Conservation (phyloP, 2,329 filamentous ascomycete genomes). For the Fusarium sp. region DNA sequence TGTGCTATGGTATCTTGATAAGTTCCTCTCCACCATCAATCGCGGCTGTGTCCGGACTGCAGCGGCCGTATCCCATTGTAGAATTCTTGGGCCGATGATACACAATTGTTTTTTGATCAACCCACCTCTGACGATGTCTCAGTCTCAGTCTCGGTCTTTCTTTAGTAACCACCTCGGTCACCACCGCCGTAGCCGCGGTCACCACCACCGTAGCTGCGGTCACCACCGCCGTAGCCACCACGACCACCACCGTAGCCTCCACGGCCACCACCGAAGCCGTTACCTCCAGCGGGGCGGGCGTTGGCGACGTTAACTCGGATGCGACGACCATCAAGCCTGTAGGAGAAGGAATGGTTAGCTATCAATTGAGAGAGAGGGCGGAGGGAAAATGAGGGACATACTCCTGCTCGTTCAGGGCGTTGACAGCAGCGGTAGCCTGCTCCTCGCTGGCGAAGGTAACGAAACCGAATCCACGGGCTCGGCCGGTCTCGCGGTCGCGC, state of each 20-base stretch:
- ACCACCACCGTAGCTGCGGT: not conserved
- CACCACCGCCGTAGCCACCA: not conserved
- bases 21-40: constrained; percentile 4
- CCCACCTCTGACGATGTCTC: not conserved
- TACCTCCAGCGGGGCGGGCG: not conserved
- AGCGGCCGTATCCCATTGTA: constrained; percentile 3
- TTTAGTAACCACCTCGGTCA: constrained; percentile 3
- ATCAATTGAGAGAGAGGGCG: not conserved
- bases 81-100: not conserved
- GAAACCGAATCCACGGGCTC: constrained; percentile 8
- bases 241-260: constrained; percentile 2
- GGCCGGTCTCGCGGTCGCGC: constrained; percentile 5
- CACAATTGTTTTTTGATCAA: not conserved
- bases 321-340: constrained; percentile 1
- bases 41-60: not conserved
- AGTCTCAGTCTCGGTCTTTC: not conserved
- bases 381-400: not conserved
- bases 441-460: not conserved
- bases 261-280: not conserved
- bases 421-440: not conserved
- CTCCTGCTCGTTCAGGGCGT: constrained; percentile 1
- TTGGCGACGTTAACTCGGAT: constrained; percentile 5
- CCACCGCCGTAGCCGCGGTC: not conserved
- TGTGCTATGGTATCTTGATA: constrained; percentile 9
- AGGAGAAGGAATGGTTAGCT: not conserved